phyloP scores from a whole-genome alignment of 2,329 filamentous ascomycete species.

The Talaromyces sp. region DNA sequence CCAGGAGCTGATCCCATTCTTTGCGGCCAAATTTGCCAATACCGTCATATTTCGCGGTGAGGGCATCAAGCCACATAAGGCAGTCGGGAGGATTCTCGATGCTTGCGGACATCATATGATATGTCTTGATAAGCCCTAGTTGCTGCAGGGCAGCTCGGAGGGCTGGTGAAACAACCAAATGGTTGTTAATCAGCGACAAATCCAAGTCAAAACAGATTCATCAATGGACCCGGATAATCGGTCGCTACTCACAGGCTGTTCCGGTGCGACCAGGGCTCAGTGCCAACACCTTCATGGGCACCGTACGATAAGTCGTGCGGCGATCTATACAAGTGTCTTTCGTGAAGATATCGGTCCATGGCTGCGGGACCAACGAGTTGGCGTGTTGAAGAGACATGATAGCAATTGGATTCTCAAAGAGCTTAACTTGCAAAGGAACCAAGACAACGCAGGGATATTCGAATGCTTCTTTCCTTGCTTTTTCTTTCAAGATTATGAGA shows the following conservation, averaged over 20 bases:
- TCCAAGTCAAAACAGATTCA: too few species aligned
- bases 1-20: slow-evolving; percentile 67
- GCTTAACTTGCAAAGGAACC: too few species aligned
- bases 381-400: too few species aligned
- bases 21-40: slow-evolving; percentile 61
- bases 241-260: too few species aligned
- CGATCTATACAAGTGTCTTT: slow-evolving; percentile 66
- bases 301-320: slow-evolving; percentile 60
- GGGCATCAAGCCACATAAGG: slow-evolving; percentile 67
- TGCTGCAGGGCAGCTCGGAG: slow-evolving; percentile 62
- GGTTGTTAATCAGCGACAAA: too few species aligned
- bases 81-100: slow-evolving; percentile 66
- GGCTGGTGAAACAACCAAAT: slow-evolving; percentile 21
- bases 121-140: slow-evolving; percentile 65
- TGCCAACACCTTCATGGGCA: slow-evolving; percentile 70
- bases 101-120: slow-evolving; percentile 70
- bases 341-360: slow-evolving; percentile 51
- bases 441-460: too few species aligned
- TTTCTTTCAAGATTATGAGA: too few species aligned
- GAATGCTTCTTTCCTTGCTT: too few species aligned
- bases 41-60: slow-evolving; percentile 60
- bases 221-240: too few species aligned
- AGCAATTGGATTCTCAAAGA: too few species aligned
- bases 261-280: slow-evolving; percentile 51
- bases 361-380: slow-evolving; percentile 27